These are phyloP conservation scores for Phanerodontia chrysosporium DNA, from an alignment of 768 basidiomycete genomes.

Conservation along the genomic window DNA sequence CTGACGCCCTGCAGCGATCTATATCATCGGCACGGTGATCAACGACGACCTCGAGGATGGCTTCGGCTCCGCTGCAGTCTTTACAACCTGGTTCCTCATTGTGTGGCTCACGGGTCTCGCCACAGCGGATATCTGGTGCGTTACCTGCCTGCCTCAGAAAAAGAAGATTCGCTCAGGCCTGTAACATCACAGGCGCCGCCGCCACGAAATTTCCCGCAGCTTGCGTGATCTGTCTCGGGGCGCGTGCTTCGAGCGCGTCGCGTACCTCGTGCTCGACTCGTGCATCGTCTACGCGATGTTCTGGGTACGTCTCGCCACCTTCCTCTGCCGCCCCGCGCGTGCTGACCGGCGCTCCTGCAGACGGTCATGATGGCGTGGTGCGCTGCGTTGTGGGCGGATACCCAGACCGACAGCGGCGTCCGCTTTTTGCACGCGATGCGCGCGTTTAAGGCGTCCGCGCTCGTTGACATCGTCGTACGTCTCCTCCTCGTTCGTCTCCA, in stretches of 20 bases:
- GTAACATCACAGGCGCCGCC: not conserved
- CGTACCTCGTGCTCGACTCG: not conserved
- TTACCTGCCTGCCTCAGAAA: no score
- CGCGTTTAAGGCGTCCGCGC: not conserved
- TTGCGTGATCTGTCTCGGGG: not conserved
- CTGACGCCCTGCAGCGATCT: not conserved
- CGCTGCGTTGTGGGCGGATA: not conserved
- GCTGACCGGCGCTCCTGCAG: not conserved
- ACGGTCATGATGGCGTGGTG: not conserved
- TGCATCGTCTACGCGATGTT: not conserved
- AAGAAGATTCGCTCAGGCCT: no score
- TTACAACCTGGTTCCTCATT: not conserved
- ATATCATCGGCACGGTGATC: not conserved
- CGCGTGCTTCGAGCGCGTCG: not conserved
- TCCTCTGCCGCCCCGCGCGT: no score
- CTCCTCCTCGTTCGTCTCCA: not conserved
- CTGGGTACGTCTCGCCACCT: not conserved
- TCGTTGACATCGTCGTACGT: not conserved
- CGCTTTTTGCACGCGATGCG: not conserved
- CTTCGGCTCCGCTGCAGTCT: not conserved
- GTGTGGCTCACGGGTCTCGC: not conserved
- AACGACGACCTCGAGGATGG: not conserved
- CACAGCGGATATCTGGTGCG: not conserved
- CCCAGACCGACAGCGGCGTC: not conserved
- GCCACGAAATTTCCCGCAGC: not conserved